phyloP scores from a whole-genome alignment of 2,329 filamentous ascomycete genomes.

The Aspergillus sp. region DNA sequence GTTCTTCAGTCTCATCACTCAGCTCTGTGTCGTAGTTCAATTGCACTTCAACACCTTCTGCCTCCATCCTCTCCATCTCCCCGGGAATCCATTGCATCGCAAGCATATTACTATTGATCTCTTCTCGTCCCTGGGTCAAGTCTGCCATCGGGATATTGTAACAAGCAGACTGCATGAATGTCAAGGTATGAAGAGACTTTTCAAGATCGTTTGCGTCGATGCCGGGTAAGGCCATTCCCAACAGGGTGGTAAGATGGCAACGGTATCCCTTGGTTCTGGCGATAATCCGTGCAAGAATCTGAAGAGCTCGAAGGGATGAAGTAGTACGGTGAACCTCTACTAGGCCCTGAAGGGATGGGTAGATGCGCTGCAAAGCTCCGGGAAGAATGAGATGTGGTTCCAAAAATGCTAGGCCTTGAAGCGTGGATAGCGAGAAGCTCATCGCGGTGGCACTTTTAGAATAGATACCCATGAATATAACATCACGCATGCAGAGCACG shows the following conservation, averaged over 20 bases:
- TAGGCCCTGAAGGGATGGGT: conserved; percentile 92
- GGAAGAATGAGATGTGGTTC: conserved; percentile 92
- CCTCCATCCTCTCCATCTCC: conserved; percentile 92
- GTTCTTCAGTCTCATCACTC: conserved; percentile 81
- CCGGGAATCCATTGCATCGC: conserved; percentile 93
- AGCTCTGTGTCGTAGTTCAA: conserved; percentile 84
- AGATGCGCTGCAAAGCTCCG: conserved; percentile 92
- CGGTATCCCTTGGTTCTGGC: conserved; percentile 92
- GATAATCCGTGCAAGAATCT: conserved; percentile 91
- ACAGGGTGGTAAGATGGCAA: conserved; percentile 89
- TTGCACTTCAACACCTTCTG: conserved; percentile 80
- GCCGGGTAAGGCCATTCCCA: conserved; percentile 91
- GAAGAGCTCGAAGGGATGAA: conserved; percentile 86
- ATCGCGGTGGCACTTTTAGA: conserved; percentile 92
- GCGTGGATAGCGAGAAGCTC: conserved; percentile 85
- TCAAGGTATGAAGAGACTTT: conserved; percentile 92
- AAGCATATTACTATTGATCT: conserved; percentile 73
- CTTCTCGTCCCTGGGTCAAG: conserved; percentile 69
- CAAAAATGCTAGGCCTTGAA: conserved; percentile 87
- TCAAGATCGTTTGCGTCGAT: conserved; percentile 98
- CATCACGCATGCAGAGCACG: conserved; percentile 84
- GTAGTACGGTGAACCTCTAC: conserved; percentile 97
- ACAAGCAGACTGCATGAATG: conserved; percentile 92
- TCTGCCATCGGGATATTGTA: conserved; percentile 95
- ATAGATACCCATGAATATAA: conserved; percentile 98